Conservation (phyloP, 352 stramenopile genomes). For the Halophytophthora batemanensis region DNA sequence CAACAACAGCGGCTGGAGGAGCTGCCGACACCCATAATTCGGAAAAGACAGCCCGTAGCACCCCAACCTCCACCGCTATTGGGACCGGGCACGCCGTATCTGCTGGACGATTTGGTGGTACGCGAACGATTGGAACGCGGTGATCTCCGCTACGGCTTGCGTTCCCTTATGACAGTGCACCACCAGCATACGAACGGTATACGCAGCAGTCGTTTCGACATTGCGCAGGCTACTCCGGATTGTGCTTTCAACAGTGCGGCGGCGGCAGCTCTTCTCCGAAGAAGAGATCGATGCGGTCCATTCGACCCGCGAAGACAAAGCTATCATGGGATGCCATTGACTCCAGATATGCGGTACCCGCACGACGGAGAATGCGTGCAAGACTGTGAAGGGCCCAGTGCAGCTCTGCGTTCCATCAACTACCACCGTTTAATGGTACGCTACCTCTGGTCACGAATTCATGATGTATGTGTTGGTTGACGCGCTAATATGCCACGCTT, state of each 20-base stretch:
- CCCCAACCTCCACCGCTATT: background rate
- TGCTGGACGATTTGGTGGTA: slow-evolving; percentile 57
- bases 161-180: slow-evolving; percentile 56
- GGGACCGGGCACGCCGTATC: slow-evolving; percentile 21
- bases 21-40: slow-evolving; percentile 6
- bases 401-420: slow-evolving; percentile 9
- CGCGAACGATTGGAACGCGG: slow-evolving; percentile 36
- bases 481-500: background rate
- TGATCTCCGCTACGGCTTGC: slow-evolving; percentile 39
- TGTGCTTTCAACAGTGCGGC: slow-evolving; percentile 16
- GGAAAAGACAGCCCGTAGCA: slow-evolving; percentile 1
- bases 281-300: background rate
- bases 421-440: slow-evolving; percentile 18
- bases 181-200: slow-evolving; percentile 23
- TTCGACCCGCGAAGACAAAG: background rate
- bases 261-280: slow-evolving; percentile 10
- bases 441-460: background rate
- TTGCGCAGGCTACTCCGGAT: slow-evolving; percentile 15
- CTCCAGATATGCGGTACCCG: background rate
- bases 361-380: background rate
- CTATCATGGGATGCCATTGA: background rate
- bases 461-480: no score
- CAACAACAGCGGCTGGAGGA: slow-evolving; percentile 11
- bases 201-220: slow-evolving; percentile 18
- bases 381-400: slow-evolving; percentile 1